Evolutionary conservation across 1,284 basidiomycete species (phyloP).

Genomic region (Leccinum griseonigrum): DNA sequence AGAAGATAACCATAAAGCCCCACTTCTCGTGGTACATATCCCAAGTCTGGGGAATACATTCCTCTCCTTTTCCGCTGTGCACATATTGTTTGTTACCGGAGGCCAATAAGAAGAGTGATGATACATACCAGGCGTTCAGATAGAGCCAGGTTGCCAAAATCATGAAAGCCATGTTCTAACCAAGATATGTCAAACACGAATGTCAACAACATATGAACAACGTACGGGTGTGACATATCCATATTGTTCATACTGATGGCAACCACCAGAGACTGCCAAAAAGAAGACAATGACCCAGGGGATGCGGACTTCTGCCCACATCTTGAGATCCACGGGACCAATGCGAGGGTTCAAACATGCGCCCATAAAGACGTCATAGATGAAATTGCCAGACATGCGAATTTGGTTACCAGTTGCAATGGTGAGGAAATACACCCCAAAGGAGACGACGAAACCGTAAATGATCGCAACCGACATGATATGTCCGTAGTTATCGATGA

Average conservation of each 20-base stretch:
- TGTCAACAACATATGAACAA: constrained; percentile 10
- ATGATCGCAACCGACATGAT: constrained; percentile 97
- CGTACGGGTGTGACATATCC: constrained; percentile 90
- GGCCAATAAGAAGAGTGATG: not conserved
- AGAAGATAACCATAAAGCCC: constrained; percentile 96
- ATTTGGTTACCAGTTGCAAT: constrained; percentile 79
- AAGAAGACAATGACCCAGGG: constrained; percentile 98
- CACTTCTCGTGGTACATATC: constrained; percentile 98
- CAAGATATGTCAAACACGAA: constrained; percentile 1
- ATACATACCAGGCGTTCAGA: constrained; percentile 85
- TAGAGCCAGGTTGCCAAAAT: constrained; percentile 94
- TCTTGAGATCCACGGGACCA: constrained; percentile 94
- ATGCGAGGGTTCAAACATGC: constrained; percentile 92
- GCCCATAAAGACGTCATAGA: constrained; percentile 98
- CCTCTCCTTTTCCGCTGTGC: constrained; percentile 76
- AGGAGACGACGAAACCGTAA: constrained; percentile 81
- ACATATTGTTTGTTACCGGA: not conserved
- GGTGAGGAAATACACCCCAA: constrained; percentile 77
- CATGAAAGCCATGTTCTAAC: constrained; percentile 96
- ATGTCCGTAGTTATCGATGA: constrained; percentile 96
- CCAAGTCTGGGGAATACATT: constrained; percentile 99
- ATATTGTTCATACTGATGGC: constrained; percentile 92
- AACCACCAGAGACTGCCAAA: constrained; percentile 87
- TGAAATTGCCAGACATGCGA: constrained; percentile 90
- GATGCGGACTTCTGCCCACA: constrained; percentile 99